Percentiles rank a stretch among this genome's conserved stretches.
phyloP scores from a whole-genome alignment of 768 basidiomycete genomes.

The Dioszegia hungarica region DNA sequence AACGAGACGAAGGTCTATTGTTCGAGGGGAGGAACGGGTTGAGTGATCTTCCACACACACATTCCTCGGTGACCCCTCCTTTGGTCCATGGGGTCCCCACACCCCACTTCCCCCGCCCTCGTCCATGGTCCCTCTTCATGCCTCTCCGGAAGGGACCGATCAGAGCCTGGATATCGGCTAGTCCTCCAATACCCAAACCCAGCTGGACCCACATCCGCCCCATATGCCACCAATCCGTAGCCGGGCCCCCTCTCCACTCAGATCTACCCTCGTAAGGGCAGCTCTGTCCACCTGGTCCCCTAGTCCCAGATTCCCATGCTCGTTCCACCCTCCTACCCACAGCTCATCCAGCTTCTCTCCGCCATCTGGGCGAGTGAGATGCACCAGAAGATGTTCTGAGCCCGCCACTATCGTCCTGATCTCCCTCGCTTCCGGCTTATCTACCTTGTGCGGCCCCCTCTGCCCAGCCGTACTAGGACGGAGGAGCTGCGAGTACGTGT shows the following conservation, averaged over 20 bases:
- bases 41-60: background rate
- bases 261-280: slow-evolving; percentile 55
- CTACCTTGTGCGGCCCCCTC: slow-evolving; percentile 2
- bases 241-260: background rate
- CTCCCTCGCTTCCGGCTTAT: slow-evolving; percentile 3
- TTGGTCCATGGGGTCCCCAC: too few relatives aligned
- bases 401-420: slow-evolving; percentile 64
- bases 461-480: background rate
- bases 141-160: too few relatives aligned
- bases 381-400: slow-evolving; percentile 74
- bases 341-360: slow-evolving; percentile 49
- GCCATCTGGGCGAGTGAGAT: background rate
- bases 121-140: too few relatives aligned
- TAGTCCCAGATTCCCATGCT: slow-evolving; percentile 86
- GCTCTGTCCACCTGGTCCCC: slow-evolving; percentile 57
- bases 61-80: background rate
- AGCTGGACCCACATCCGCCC: slow-evolving; percentile 59
- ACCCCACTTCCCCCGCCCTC: too few relatives aligned
- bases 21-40: background rate
- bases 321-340: slow-evolving; percentile 97
- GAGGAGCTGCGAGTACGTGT: slow-evolving; percentile 39
- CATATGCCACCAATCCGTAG: slow-evolving; percentile 45
- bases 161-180: too few relatives aligned
- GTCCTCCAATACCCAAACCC: slow-evolving; percentile 50
- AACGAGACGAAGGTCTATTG: background rate